Base-by-base conservation (phyloP, 495 filamentous ascomycete species). In the Neohortaea acidophila region DNA sequence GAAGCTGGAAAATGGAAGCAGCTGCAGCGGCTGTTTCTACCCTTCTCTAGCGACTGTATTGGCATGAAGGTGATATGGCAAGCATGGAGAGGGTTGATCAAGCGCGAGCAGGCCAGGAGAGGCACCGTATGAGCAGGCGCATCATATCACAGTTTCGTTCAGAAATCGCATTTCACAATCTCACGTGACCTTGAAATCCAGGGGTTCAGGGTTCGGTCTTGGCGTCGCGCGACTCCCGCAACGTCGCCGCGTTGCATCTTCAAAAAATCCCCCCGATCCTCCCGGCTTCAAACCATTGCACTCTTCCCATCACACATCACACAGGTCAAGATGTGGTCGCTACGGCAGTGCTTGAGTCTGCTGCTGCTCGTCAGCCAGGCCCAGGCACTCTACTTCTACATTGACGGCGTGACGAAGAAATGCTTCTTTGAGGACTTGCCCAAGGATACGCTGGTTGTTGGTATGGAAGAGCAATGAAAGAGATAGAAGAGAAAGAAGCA, bases 361-460 rank as follows among this genome's bases (percentile, higher is more conserved):
- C 54, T 50, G 10, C 38, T 47, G 15, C 51, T 75, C 10, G 54
- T 73, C 13, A 36, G 68, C 12, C 79, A 77, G 19, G 71, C 76
- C 33, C 75, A 83, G 45, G 84, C 83, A 26, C 73, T 97, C 40
- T 85, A 93, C 73, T 94, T 97, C 72, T 94, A 82, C 67, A 75
- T 96, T 59, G 86, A 96, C 53, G 80, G 79, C 47, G 69, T 72
- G 12, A 64, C 67, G 48, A 71, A 77, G 46, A 84, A 81, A 57
- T 97, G 89, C 63, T 96, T 97, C 75, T 94, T 80, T 63, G 89
- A 97, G 67, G 91, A 96, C 61, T 72, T 97, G 31, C 91, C 86
- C 33, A 94, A 96, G 65, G 91, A 94, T 63, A 97, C 89, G 1
- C 63, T 97, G 11, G 87, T 97, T 33, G 85, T 93, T 28, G 89